Conservation (phyloP, 1,139 yeast genomes). For the Zygosaccharomyces sapae region DNA sequence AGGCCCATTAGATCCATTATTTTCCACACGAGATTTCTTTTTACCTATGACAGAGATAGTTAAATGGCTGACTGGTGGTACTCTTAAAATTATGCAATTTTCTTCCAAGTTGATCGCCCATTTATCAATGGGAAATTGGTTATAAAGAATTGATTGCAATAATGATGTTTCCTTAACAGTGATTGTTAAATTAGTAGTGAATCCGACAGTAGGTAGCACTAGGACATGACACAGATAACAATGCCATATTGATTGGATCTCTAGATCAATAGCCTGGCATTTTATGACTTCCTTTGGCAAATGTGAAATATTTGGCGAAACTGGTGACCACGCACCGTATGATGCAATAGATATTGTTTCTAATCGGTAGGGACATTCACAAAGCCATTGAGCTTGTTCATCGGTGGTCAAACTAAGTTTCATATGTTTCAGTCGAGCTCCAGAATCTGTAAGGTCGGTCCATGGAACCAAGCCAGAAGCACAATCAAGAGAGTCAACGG, state of each 20-base stretch:
- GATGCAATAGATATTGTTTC: slow-evolving; percentile 14
- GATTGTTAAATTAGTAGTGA: slow-evolving; percentile 8
- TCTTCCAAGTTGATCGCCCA: slow-evolving; percentile 13
- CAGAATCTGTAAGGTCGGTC: slow-evolving; percentile 16
- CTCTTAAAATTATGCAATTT: slow-evolving; percentile 10
- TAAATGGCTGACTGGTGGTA: slow-evolving; percentile 17
- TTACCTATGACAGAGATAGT: slow-evolving; percentile 9
- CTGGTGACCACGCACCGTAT: slow-evolving; percentile 7
- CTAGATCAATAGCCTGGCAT: slow-evolving; percentile 6
- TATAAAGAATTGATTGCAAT: slow-evolving; percentile 13
- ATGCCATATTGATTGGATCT: slow-evolving; percentile 17
- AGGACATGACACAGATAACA: slow-evolving; percentile 19
- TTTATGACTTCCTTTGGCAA: slow-evolving; percentile 4
- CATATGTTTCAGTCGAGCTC: slow-evolving; percentile 11
- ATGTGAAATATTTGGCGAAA: slow-evolving; percentile 9
- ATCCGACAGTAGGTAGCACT: slow-evolving; percentile 13
- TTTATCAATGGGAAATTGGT: slow-evolving; percentile 6
- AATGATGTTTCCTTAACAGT: slow-evolving; percentile 14
- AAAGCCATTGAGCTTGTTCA: slow-evolving; percentile 24
- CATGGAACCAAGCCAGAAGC: slow-evolving; percentile 23
- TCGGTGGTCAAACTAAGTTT: slow-evolving; percentile 15
- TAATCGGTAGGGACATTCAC: slow-evolving; percentile 20
- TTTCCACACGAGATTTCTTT: neutral
- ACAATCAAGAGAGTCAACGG: slow-evolving; percentile 14
- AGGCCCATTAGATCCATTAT: neutral